Conservation (phyloP, 805 yeast genomes). For the Saccharomycopsis vini region DNA sequence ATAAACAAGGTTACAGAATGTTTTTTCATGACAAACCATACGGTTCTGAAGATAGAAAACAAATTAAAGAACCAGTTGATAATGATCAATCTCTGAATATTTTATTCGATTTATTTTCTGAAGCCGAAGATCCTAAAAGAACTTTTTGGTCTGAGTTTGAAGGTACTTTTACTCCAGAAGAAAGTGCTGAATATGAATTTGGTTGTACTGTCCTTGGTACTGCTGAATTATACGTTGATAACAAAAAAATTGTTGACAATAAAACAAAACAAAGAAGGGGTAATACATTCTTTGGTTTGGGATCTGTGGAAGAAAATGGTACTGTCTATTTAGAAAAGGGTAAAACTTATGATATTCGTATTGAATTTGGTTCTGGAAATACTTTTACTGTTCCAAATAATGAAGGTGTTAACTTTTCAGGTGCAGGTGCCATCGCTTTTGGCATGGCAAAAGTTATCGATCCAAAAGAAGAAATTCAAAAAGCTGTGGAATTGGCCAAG, state of each 20-base stretch:
- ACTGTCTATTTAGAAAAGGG: conserved; percentile 35
- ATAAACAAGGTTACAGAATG: conserved; percentile 14
- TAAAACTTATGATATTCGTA: conserved; percentile 33
- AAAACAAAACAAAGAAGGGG: conserved; percentile 43
- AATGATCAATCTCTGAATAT: conserved; percentile 16
- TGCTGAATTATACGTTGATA: conserved; percentile 46
- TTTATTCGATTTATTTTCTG: conserved; percentile 27
- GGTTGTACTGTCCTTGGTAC: conserved; percentile 48
- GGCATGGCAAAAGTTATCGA: conserved; percentile 20
- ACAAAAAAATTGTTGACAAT: conserved; percentile 45
- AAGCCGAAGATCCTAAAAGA: conserved; percentile 19
- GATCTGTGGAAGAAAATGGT: conserved; percentile 43
- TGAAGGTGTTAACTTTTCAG: conserved; percentile 18
- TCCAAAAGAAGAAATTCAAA: conserved; percentile 23
- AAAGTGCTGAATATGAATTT: conserved; percentile 39
- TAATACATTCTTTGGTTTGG: conserved; percentile 42
- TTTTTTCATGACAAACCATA: background rate
- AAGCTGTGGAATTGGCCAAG: conserved; percentile 43
- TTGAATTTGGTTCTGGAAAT: conserved; percentile 44
- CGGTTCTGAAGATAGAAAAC: background rate
- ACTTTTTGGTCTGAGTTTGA: conserved; percentile 36
- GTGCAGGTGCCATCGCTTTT: conserved; percentile 31
- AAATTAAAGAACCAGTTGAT: background rate
- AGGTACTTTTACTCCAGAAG: conserved; percentile 38
- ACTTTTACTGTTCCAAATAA: conserved; percentile 27